Evolutionary conservation across 2,329 filamentous ascomycete genomes (phyloP).

Genomic region (Periconia macrospinosa): DNA sequence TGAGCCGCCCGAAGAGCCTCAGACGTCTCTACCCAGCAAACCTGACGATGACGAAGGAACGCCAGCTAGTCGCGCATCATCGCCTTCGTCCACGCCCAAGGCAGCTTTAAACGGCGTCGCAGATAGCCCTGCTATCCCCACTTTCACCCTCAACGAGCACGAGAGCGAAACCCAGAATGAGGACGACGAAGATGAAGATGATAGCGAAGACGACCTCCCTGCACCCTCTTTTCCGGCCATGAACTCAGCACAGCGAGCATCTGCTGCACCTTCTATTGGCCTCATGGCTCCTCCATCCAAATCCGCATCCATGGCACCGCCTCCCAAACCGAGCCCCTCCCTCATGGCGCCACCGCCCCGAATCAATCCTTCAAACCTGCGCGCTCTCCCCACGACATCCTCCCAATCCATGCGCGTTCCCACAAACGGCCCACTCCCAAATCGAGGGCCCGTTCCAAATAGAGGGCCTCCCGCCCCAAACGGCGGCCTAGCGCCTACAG

Average conservation of each 20-base stretch:
- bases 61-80: constrained; percentile 9
- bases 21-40: constrained; percentile 2
- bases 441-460: constrained; percentile 47
- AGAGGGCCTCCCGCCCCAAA: constrained; percentile 45
- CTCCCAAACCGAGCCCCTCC: constrained; percentile 24
- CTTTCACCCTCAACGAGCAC: constrained; percentile 42
- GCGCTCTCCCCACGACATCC: constrained; percentile 29
- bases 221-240: constrained; percentile 49
- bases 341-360: constrained; percentile 41
- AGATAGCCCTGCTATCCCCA: constrained; percentile 28
- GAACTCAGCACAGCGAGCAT: constrained; percentile 51
- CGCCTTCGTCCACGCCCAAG: constrained; percentile 38
- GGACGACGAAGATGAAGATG: constrained; percentile 26
- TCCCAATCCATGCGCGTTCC: constrained; percentile 43
- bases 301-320: constrained; percentile 35
- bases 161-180: constrained; percentile 18
- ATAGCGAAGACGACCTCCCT: constrained; percentile 39
- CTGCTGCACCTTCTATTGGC: constrained; percentile 22
- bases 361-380: constrained; percentile 41
- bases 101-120: constrained; percentile 18
- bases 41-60: constrained; percentile 1
- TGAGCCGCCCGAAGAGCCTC: constrained; percentile 17
- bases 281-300: constrained; percentile 21
- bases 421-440: constrained; percentile 52
- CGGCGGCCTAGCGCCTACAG: constrained; percentile 40